These are phyloP conservation scores for Coemansia sp. DNA, from an alignment of 192 early-diverging fungal species.

Conservation along the genomic window DNA sequence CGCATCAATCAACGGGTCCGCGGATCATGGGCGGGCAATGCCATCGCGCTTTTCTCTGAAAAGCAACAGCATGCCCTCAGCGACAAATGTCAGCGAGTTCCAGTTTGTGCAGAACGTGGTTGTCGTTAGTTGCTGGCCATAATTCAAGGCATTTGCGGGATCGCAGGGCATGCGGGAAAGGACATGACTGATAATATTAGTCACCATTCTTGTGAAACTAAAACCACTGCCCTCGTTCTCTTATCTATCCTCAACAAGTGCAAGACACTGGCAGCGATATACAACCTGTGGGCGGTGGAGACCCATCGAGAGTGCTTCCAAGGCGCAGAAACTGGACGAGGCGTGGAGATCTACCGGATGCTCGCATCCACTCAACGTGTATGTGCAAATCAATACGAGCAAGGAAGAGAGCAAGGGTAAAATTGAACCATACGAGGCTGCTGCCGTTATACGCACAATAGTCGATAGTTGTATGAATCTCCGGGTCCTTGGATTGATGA, in stretches of 20 bases:
- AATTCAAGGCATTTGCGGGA: too few relatives aligned
- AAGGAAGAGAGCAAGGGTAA: constrained; percentile 87
- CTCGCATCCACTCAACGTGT: constrained; percentile 67
- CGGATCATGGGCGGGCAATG: too few relatives aligned
- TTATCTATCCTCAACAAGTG: too few relatives aligned
- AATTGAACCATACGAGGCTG: constrained; percentile 55
- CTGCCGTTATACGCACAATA: constrained; percentile 66
- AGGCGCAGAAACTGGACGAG: constrained; percentile 80
- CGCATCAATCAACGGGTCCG: too few relatives aligned
- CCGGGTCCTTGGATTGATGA: constrained; percentile 86
- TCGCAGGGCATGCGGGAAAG: too few relatives aligned
- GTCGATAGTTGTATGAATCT: constrained; percentile 65
- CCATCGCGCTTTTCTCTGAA: too few relatives aligned
- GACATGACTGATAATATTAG: too few relatives aligned
- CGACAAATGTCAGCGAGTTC: neutral
- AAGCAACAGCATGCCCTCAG: neutral
- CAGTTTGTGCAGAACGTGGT: too few relatives aligned
- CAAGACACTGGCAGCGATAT: constrained; percentile 80
- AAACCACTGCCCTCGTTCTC: too few relatives aligned
- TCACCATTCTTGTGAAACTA: too few relatives aligned
- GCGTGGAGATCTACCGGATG: constrained; percentile 60
- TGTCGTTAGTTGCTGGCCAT: too few relatives aligned
- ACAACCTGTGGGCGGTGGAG: constrained; percentile 91
- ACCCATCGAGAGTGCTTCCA: constrained; percentile 84
- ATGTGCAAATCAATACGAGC: constrained; percentile 95